phyloP scores from a whole-genome alignment of 441 rosid species.

The Theobroma grandiflorum region DNA sequence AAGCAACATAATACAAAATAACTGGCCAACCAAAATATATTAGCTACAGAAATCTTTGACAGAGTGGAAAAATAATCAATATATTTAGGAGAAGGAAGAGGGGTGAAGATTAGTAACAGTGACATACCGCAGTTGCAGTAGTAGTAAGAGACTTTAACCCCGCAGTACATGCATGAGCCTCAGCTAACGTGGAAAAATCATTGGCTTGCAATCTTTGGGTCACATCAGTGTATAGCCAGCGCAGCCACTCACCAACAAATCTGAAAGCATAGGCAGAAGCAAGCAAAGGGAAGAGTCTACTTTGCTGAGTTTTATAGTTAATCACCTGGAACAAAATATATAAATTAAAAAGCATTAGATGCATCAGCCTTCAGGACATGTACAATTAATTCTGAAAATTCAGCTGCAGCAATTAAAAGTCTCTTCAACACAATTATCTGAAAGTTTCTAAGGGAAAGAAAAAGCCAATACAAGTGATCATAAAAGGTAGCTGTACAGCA shows the following conservation, averaged over 20 bases:
- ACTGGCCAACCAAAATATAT: conserved; percentile 11
- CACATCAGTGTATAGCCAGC: conserved; percentile 90
- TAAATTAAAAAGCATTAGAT: conserved; percentile 28
- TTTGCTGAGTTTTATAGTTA: conserved; percentile 96
- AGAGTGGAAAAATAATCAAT: not conserved
- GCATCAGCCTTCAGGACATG: conserved; percentile 13
- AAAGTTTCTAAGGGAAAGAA: conserved; percentile 4
- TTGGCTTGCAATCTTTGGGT: conserved; percentile 79
- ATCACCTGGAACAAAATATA: conserved; percentile 67
- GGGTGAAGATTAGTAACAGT: conserved; percentile 23
- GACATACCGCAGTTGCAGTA: conserved; percentile 84
- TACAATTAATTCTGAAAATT: not conserved
- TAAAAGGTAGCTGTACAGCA: not conserved
- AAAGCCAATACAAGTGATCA: not conserved
- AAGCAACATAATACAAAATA: not conserved
- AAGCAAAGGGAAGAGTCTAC: conserved; percentile 93
- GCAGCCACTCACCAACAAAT: conserved; percentile 97
- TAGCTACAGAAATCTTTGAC: not conserved
- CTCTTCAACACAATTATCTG: conserved; percentile 15
- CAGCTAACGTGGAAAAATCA: conserved; percentile 94
- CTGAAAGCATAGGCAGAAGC: conserved; percentile 99
- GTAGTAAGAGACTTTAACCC: conserved; percentile 98
- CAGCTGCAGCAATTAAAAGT: not conserved
- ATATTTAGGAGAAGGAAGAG: not conserved
- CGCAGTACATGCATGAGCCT: conserved; percentile 98